Evolutionary conservation across 2,329 filamentous ascomycete species (phyloP).

Genomic region (Penicillium sp.): DNA sequence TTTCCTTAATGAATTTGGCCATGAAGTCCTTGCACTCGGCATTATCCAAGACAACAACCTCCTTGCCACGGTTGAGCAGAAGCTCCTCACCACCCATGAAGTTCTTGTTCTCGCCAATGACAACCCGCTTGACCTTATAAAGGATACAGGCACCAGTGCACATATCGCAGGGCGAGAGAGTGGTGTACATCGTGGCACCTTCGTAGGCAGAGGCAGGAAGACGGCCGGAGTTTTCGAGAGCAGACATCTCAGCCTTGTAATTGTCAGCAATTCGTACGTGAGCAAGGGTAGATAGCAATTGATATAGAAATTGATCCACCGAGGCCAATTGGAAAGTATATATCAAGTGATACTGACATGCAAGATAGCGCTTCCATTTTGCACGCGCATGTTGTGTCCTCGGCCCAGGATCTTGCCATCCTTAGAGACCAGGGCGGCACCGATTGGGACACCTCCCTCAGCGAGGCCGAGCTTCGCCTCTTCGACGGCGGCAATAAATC

Average conservation of each 20-base stretch:
- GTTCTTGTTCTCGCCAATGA: conserved; percentile 74
- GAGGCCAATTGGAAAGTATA: neutral
- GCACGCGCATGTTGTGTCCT: conserved; percentile 74
- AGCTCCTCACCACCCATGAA: conserved; percentile 73
- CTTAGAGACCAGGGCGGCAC: conserved; percentile 63
- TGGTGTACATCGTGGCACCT: conserved; percentile 79
- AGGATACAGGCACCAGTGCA: conserved; percentile 75
- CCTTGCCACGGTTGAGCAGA: conserved; percentile 64
- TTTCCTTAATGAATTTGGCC: conserved; percentile 69
- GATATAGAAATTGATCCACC: neutral
- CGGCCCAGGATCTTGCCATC: conserved; percentile 69
- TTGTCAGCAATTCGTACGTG: neutral
- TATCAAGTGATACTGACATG: conserved; percentile 54
- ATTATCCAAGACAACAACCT: conserved; percentile 69
- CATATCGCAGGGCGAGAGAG: conserved; percentile 77
- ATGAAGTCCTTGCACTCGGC: conserved; percentile 66
- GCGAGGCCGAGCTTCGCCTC: conserved; percentile 55
- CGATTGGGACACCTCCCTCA: conserved; percentile 61
- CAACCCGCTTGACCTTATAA: conserved; percentile 71
- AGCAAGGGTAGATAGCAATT: neutral
- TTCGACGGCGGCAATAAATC: conserved; percentile 58
- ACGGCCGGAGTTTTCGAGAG: conserved; percentile 71
- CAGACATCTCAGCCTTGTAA: conserved; percentile 68
- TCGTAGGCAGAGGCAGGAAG: conserved; percentile 67
- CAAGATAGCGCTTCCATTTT: conserved; percentile 68